These are phyloP conservation scores for Aspergillus tubingensis DNA, from an alignment of 2,329 filamentous ascomycete genomes.

Conservation along the genomic window DNA sequence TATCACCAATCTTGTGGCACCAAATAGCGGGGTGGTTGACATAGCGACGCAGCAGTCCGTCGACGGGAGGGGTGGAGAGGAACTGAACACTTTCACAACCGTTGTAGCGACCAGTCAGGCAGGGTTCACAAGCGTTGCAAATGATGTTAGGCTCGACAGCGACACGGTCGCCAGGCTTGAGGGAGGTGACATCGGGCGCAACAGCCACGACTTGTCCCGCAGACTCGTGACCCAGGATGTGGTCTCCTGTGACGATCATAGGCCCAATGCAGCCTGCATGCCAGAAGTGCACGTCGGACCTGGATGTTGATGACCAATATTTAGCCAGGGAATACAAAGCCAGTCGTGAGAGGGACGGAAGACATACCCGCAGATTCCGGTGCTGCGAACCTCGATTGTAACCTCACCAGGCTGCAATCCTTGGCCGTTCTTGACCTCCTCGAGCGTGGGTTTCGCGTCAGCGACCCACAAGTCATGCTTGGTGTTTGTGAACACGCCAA, in stretches of 20 bases:
- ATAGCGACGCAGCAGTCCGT: slow-evolving; percentile 84
- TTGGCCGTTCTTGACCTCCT: slow-evolving; percentile 69
- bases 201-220: slow-evolving; percentile 76
- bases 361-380: slow-evolving; percentile 87
- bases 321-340: slow-evolving; percentile 10
- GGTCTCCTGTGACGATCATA: slow-evolving; percentile 86
- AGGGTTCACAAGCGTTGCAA: slow-evolving; percentile 87
- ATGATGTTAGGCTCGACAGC: slow-evolving; percentile 94
- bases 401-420: slow-evolving; percentile 79
- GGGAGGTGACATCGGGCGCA: slow-evolving; percentile 68
- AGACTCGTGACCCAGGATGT: slow-evolving; percentile 92
- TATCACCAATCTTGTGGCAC: slow-evolving; percentile 94
- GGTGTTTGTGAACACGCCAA: slow-evolving; percentile 94
- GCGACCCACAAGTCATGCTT: slow-evolving; percentile 88
- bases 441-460: slow-evolving; percentile 72
- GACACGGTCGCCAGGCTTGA: slow-evolving; percentile 85
- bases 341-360: neutral
- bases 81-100: slow-evolving; percentile 85
- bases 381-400: slow-evolving; percentile 85
- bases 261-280: slow-evolving; percentile 91
- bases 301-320: slow-evolving; percentile 36
- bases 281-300: slow-evolving; percentile 97
- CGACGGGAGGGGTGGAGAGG: slow-evolving; percentile 85
- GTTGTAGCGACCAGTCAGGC: slow-evolving; percentile 91
- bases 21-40: slow-evolving; percentile 92